Conservation (phyloP, 257 asterid genomes). For the Petunia secreta region DNA sequence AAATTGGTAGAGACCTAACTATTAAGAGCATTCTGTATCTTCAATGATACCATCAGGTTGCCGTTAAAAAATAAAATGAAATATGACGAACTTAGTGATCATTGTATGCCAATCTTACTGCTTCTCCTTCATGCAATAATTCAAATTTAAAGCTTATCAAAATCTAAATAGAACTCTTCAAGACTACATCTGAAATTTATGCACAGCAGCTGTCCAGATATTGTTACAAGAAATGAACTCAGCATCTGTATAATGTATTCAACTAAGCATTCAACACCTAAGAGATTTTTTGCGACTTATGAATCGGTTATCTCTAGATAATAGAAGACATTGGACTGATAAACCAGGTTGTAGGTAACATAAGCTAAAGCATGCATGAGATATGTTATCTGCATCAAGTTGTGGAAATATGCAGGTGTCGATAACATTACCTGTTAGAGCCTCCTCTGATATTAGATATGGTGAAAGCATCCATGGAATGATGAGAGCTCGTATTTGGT, state of each 20-base stretch:
- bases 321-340: background rate
- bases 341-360: background rate
- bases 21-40: too few species aligned
- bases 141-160: background rate
- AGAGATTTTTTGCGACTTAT: background rate
- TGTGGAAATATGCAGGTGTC: background rate
- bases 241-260: background rate
- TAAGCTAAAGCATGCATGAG: background rate
- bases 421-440: slow-evolving; percentile 65
- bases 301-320: background rate
- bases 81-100: too few species aligned
- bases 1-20: too few species aligned
- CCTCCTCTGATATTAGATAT: slow-evolving; percentile 76
- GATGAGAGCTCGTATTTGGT: slow-evolving; percentile 40
- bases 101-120: background rate
- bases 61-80: too few species aligned
- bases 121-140: background rate
- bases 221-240: slow-evolving; percentile 21
- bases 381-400: background rate
- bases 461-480: slow-evolving; percentile 76
- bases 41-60: too few species aligned
- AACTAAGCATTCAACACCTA: background rate
- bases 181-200: background rate
- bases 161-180: slow-evolving; percentile 3
- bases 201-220: slow-evolving; percentile 1